These are phyloP conservation scores for Fusarium luffae DNA, from an alignment of 2,329 filamentous ascomycete species.

Conservation along the genomic window DNA sequence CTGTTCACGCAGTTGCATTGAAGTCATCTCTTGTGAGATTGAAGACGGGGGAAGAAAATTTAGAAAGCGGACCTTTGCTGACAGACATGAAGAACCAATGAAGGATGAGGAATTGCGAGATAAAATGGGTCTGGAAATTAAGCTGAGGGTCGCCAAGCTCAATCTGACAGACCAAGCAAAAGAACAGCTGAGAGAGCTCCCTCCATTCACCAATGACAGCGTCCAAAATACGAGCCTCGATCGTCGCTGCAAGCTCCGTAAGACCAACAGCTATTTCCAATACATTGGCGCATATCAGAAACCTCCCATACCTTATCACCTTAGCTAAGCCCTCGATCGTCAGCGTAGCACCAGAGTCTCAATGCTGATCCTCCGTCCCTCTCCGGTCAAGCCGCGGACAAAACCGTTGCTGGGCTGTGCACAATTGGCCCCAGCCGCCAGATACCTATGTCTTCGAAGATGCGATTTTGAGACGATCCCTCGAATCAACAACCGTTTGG, in stretches of 20 bases:
- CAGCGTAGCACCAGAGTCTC: neutral
- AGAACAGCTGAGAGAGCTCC: neutral
- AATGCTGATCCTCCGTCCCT: neutral
- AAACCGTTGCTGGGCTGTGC: slow-evolving; percentile 3
- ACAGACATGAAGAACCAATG: neutral
- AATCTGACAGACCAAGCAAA: neutral
- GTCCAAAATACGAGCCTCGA: neutral
- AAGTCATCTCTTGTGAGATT: neutral
- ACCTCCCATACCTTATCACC: neutral
- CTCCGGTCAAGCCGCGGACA: slow-evolving; percentile 1
- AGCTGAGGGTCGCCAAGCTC: neutral
- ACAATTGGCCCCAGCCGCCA: neutral
- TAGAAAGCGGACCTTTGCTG: neutral
- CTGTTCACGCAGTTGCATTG: neutral
- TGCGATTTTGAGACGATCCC: neutral
- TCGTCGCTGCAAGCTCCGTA: neutral
- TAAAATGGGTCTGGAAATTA: neutral
- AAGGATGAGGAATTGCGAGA: neutral
- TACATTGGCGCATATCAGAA: neutral
- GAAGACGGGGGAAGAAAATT: neutral
- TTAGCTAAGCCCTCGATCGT: neutral
- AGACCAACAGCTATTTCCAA: neutral
- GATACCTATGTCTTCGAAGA: neutral
- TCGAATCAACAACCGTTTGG: neutral
- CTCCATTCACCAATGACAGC: neutral